phyloP scores from a whole-genome alignment of 306 rosid genomes.

The Vicia villosa region DNA sequence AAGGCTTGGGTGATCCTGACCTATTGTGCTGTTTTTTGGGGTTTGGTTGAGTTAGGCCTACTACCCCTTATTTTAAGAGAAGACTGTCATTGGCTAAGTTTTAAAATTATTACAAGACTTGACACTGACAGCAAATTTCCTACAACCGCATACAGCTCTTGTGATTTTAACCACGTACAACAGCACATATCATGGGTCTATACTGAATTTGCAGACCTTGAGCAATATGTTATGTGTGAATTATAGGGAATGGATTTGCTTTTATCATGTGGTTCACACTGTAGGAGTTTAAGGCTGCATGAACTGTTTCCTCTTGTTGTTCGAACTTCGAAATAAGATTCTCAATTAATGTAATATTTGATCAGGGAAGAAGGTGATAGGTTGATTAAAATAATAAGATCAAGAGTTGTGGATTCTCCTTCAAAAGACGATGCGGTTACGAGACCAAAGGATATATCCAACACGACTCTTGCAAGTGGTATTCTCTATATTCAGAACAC shows the following conservation, averaged over 20 bases:
- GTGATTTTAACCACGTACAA: slow-evolving; percentile 7
- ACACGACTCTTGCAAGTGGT: slow-evolving; percentile 44
- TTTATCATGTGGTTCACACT: slow-evolving; percentile 17
- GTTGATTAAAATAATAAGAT: slow-evolving; percentile 66
- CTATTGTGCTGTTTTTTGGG: neutral
- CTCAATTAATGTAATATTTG: slow-evolving; percentile 38
- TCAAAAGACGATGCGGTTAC: slow-evolving; percentile 45
- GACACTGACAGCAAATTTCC: neutral
- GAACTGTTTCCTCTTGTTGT: slow-evolving; percentile 26
- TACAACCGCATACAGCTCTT: neutral
- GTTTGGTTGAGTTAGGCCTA: neutral
- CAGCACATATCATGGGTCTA: slow-evolving; percentile 18
- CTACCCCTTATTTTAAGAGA: neutral
- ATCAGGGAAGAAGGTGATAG: slow-evolving; percentile 87
- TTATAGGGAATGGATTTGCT: slow-evolving; percentile 11
- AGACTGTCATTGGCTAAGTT: neutral
- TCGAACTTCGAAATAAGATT: slow-evolving; percentile 30
- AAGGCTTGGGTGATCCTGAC: neutral
- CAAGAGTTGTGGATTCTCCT: slow-evolving; percentile 71
- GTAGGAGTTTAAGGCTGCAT: slow-evolving; percentile 28
- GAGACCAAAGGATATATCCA: slow-evolving; percentile 50
- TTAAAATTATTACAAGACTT: neutral
- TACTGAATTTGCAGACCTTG: slow-evolving; percentile 25
- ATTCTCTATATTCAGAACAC: slow-evolving; percentile 32
- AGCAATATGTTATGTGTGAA: slow-evolving; percentile 22